A percentile compares a stretch with the other conserved stretches of the same genome.
phyloP scores from a whole-genome alignment of 805 yeast species.

The Limtongozyma cylindracea region DNA sequence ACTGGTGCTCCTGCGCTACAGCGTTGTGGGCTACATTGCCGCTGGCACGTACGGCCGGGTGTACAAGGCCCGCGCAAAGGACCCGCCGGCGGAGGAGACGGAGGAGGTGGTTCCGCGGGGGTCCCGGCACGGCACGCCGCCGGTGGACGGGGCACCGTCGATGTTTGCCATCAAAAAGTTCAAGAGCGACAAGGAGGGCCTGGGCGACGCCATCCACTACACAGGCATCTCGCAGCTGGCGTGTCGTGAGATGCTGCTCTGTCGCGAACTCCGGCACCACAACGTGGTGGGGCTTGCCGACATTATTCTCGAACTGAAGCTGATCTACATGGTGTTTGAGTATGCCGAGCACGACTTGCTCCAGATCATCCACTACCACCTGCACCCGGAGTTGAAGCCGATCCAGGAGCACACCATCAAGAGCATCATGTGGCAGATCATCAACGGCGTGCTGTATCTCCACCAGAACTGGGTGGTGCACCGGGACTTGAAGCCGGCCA shows the following conservation, averaged over 20 bases:
- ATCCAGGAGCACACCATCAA: constrained; percentile 64
- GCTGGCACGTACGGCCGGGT: constrained; percentile 96
- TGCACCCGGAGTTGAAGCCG: constrained; percentile 63
- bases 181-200: constrained; percentile 59
- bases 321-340: constrained; percentile 87
- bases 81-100: constrained; percentile 1
- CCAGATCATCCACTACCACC: constrained; percentile 84
- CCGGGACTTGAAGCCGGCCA: constrained; percentile 92
- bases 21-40: constrained; percentile 84
- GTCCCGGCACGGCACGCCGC: neutral
- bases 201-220: constrained; percentile 69
- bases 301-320: constrained; percentile 65
- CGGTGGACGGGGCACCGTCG: constrained; percentile 3
- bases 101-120: constrained; percentile 1
- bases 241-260: constrained; percentile 84
- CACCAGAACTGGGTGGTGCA: constrained; percentile 96
- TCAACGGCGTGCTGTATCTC: constrained; percentile 73
- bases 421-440: constrained; percentile 75
- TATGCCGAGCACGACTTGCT: constrained; percentile 89
- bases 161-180: constrained; percentile 84
- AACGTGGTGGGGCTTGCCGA: constrained; percentile 66
- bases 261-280: constrained; percentile 62
- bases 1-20: constrained; percentile 66
- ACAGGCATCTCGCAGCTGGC: constrained; percentile 95
- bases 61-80: constrained; percentile 51